phyloP scores from a whole-genome alignment of 2,329 filamentous ascomycete genomes.

The Westerdykella aurantiaca region DNA sequence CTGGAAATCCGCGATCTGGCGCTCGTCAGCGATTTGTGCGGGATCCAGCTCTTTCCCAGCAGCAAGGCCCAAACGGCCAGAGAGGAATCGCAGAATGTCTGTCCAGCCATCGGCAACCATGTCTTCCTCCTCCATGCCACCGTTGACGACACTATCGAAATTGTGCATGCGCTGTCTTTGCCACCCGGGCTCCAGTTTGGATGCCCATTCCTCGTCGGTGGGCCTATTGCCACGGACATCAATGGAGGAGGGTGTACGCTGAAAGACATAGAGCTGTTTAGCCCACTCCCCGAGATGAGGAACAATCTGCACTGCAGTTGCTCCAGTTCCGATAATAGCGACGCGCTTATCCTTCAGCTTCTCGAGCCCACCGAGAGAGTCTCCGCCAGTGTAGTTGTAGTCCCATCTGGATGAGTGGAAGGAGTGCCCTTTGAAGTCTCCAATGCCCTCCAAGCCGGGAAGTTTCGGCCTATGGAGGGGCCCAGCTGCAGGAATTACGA shows the following conservation, averaged over 20 bases:
- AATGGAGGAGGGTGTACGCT: conserved; percentile 49
- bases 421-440: conserved; percentile 21
- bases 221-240: conserved; percentile 30
- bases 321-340: conserved; percentile 32
- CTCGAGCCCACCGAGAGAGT: conserved; percentile 14
- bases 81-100: conserved; percentile 16
- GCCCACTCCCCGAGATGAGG: conserved; percentile 43
- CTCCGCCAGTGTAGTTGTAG: conserved; percentile 22
- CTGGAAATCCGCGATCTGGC: conserved; percentile 31
- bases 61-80: conserved; percentile 4
- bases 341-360: conserved; percentile 35
- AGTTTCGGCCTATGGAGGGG: conserved; percentile 40
- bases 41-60: conserved; percentile 7
- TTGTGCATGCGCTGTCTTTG: conserved; percentile 44
- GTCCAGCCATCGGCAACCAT: conserved; percentile 50
- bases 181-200: conserved; percentile 42
- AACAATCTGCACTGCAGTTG: conserved; percentile 31
- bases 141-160: conserved; percentile 38
- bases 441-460: conserved; percentile 21
- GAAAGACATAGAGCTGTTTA: conserved; percentile 51
- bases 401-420: conserved; percentile 26
- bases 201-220: conserved; percentile 13
- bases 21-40: conserved; percentile 12
- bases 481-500: conserved; percentile 39
- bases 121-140: conserved; percentile 28